Evolutionary conservation across 805 yeast genomes (phyloP).

Genomic region (Starmerella sirachaensis): DNA sequence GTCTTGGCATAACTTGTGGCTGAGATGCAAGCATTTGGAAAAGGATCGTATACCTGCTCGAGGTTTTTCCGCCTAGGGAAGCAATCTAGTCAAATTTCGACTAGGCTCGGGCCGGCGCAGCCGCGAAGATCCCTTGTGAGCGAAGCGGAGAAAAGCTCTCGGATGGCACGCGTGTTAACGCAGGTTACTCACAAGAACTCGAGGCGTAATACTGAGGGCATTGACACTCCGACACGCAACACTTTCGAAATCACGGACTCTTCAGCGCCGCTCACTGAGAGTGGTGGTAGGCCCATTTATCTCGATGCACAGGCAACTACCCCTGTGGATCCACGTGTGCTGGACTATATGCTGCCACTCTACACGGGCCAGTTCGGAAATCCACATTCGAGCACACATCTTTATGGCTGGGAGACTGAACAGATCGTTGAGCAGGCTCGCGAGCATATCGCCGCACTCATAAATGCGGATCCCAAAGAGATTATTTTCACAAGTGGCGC

Average conservation of each 20-base stretch:
- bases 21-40: no score
- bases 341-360: conserved; percentile 33
- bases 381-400: conserved; percentile 94
- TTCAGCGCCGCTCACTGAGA: conserved; percentile 17
- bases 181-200: conserved; percentile 14
- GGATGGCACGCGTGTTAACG: conserved; percentile 14
- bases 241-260: conserved; percentile 6
- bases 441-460: conserved; percentile 64
- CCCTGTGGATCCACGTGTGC: conserved; percentile 92
- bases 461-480: conserved; percentile 91
- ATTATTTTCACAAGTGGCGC: conserved; percentile 97
- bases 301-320: conserved; percentile 98
- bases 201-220: conserved; percentile 11
- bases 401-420: conserved; percentile 98
- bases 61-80: no score
- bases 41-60: no score
- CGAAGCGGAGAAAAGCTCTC: conserved; percentile 13
- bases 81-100: no score
- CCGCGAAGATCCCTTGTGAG: conserved; percentile 10
- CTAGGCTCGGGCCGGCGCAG: no score
- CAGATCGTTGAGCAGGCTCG: conserved; percentile 82
- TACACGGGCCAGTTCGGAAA: conserved; percentile 88
- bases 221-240: conserved; percentile 2
- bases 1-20: no score
- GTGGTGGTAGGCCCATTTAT: conserved; percentile 68